These are phyloP conservation scores for Globisporangium canariense DNA, from an alignment of 352 stramenopile genomes.

Conservation along the genomic window DNA sequence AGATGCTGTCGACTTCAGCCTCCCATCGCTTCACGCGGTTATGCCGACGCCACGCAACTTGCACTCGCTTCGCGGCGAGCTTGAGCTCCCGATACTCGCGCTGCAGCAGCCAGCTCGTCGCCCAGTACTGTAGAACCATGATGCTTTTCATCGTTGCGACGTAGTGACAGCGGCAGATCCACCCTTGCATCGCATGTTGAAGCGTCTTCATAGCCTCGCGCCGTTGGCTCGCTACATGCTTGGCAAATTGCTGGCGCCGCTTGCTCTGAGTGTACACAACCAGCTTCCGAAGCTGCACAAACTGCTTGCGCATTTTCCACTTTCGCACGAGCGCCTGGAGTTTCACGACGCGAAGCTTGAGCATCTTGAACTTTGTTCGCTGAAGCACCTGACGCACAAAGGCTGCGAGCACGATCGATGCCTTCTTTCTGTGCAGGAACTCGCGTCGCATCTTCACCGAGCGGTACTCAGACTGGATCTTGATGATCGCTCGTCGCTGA, in stretches of 20 bases:
- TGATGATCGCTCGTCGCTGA: constrained; percentile 27
- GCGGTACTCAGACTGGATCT: constrained; percentile 50
- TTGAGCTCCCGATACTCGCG: constrained; percentile 36
- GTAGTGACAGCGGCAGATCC: constrained; percentile 40
- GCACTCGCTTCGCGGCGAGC: constrained; percentile 30
- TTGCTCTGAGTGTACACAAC: constrained; percentile 47
- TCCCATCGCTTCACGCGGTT: constrained; percentile 37
- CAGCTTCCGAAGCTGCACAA: constrained; percentile 20
- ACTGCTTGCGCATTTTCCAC: constrained; percentile 35
- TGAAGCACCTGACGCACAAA: constrained; percentile 72
- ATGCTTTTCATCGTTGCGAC: constrained; percentile 31
- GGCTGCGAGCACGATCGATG: constrained; percentile 58
- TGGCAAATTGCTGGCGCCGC: constrained; percentile 32
- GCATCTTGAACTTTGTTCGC: constrained; percentile 48
- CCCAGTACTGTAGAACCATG: constrained; percentile 37
- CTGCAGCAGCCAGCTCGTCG: constrained; percentile 53
- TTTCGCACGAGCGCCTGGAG: constrained; percentile 57
- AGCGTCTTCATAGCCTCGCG: constrained; percentile 31
- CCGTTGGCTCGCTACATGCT: constrained; percentile 19
- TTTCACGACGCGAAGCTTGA: constrained; percentile 69
- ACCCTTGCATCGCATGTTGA: constrained; percentile 53
- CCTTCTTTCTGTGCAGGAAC: constrained; percentile 46
- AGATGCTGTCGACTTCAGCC: constrained; percentile 46
- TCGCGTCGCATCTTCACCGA: constrained; percentile 31
- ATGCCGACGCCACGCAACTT: constrained; percentile 40